Conservation (phyloP, 768 basidiomycete species). For the Phallus indusiatus region DNA sequence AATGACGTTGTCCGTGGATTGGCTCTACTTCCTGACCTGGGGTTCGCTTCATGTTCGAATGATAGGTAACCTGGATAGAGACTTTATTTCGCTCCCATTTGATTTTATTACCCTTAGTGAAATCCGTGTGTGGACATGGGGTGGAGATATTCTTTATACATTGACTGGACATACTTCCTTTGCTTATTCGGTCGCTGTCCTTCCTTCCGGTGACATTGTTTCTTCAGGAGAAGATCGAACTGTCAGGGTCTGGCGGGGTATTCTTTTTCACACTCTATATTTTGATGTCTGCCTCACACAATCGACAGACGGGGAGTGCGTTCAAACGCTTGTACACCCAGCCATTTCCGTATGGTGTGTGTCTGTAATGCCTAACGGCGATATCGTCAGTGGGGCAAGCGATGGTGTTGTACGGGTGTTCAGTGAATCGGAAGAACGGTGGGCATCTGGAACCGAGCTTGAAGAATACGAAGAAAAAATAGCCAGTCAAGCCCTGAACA, state of each 20-base stretch:
- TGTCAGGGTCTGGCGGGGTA: slow-evolving; percentile 85
- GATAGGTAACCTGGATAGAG: slow-evolving; percentile 53
- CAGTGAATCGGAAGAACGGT: slow-evolving; percentile 61
- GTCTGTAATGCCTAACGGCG: slow-evolving; percentile 77
- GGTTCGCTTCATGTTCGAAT: slow-evolving; percentile 93
- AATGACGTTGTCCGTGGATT: slow-evolving; percentile 86
- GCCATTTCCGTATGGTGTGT: slow-evolving; percentile 98
- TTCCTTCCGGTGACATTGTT: slow-evolving; percentile 75
- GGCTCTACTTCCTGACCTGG: slow-evolving; percentile 69
- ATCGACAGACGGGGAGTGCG: slow-evolving; percentile 68
- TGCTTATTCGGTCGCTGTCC: slow-evolving; percentile 79
- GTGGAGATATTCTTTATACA: slow-evolving; percentile 64
- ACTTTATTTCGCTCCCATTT: not conserved
- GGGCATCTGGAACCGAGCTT: slow-evolving; percentile 54
- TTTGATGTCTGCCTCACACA: not conserved
- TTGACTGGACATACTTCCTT: slow-evolving; percentile 96
- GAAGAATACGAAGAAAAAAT: slow-evolving; percentile 69
- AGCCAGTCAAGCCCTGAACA: slow-evolving; percentile 67
- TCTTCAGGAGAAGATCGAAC: slow-evolving; percentile 94
- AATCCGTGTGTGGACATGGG: slow-evolving; percentile 86
- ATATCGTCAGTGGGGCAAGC: slow-evolving; percentile 87
- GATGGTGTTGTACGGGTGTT: slow-evolving; percentile 86
- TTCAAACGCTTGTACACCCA: slow-evolving; percentile 85
- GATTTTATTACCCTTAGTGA: slow-evolving; percentile 39
- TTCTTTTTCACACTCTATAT: slow-evolving; percentile 15